Evolutionary conservation across 2,329 filamentous ascomycete genomes (phyloP).

Genomic region (Diaporthe sp.): DNA sequence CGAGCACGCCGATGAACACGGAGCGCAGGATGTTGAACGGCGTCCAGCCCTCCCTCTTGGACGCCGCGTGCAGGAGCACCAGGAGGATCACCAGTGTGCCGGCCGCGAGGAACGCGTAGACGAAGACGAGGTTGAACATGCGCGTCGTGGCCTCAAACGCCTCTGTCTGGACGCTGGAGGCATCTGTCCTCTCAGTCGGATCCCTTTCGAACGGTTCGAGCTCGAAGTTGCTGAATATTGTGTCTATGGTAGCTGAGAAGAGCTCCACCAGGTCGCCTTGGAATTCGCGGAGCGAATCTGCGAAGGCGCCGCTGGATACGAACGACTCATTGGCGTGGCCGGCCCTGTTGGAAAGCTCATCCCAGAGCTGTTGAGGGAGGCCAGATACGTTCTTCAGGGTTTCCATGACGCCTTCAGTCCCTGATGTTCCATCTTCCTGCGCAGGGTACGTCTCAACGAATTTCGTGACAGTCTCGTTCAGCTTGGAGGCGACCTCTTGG

Average conservation of each 20-base stretch:
- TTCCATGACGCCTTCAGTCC: neutral
- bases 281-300: neutral
- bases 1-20: conserved; percentile 44
- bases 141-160: conserved; percentile 8
- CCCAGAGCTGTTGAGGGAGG: conserved; percentile 18
- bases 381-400: conserved; percentile 4
- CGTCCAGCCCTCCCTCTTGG: conserved; percentile 48
- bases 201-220: neutral
- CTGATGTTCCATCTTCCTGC: neutral
- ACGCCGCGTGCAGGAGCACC: conserved; percentile 49
- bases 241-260: conserved; percentile 8
- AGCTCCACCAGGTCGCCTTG: conserved; percentile 13
- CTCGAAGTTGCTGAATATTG: conserved; percentile 34
- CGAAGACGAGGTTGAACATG: conserved; percentile 41
- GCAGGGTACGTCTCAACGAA: conserved; percentile 21
- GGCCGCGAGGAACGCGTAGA: conserved; percentile 49
- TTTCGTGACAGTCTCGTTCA: conserved; percentile 29
- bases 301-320: neutral
- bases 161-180: neutral
- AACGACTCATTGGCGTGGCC: neutral
- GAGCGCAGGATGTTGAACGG: conserved; percentile 49
- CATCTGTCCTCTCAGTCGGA: neutral
- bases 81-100: conserved; percentile 48
- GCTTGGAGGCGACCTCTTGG: neutral
- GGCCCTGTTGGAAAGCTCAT: neutral